Evolutionary conservation across 2,329 filamentous ascomycete species (phyloP).

Genomic region (Aspergillus sp.): DNA sequence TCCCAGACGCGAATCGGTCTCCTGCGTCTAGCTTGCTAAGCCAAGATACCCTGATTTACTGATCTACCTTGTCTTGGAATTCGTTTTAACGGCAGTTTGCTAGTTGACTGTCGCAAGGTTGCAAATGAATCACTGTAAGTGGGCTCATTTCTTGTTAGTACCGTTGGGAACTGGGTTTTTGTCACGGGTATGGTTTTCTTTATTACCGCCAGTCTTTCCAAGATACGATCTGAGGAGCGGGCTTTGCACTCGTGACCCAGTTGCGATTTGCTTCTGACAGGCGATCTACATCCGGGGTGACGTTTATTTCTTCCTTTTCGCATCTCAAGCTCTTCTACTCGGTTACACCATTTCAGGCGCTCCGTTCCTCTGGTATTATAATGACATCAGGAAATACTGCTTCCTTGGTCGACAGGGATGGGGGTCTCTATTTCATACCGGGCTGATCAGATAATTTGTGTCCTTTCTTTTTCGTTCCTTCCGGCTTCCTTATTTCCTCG

Average conservation of each 20-base stretch:
- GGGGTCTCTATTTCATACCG: slow-evolving; percentile 27
- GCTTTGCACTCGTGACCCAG: slow-evolving; percentile 12
- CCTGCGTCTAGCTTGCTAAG: slow-evolving; percentile 4
- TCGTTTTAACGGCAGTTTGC: not conserved
- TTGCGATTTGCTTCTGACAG: slow-evolving; percentile 16
- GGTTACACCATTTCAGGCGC: slow-evolving; percentile 22
- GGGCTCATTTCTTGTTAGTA: slow-evolving; percentile 19
- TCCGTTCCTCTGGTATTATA: slow-evolving; percentile 18
- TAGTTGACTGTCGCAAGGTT: slow-evolving; percentile 5
- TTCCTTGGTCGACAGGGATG: slow-evolving; percentile 26
- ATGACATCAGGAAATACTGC: slow-evolving; percentile 22
- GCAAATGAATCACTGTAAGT: slow-evolving; percentile 30
- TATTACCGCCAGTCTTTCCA: not conserved
- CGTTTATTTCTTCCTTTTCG: slow-evolving; percentile 17
- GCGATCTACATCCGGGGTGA: slow-evolving; percentile 25
- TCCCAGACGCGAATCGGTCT: slow-evolving; percentile 22
- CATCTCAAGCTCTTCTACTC: slow-evolving; percentile 17
- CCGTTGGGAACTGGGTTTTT: not conserved
- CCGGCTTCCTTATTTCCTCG: slow-evolving; percentile 17
- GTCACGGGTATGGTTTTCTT: not conserved
- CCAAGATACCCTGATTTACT: not conserved
- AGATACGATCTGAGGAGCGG: not conserved
- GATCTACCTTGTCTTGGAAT: not conserved
- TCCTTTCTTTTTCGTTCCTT: slow-evolving; percentile 29
- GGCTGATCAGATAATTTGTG: slow-evolving; percentile 18